A percentile compares a stretch with the other conserved stretches of the same genome.
These are phyloP conservation scores for Backusella morwellensis DNA, from an alignment of 192 early-diverging fungal genomes.

Conservation along the genomic window DNA sequence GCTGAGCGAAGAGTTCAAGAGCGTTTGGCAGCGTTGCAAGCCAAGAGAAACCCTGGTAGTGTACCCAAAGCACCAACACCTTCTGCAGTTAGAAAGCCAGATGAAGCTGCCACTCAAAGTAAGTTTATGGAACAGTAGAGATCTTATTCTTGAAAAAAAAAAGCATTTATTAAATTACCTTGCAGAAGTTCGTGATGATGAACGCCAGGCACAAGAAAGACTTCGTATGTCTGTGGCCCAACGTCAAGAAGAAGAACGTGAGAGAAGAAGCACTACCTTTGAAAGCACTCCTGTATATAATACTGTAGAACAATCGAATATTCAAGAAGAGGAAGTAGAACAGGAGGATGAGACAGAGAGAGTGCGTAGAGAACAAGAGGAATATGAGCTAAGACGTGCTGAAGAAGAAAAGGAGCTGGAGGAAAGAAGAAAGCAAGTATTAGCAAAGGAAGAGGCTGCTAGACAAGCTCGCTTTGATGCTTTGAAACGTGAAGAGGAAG, in stretches of 20 bases:
- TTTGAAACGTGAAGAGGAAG: constrained; percentile 8
- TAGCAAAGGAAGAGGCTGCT: constrained; percentile 16
- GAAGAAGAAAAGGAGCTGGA: constrained; percentile 9
- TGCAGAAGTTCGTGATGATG: constrained; percentile 33
- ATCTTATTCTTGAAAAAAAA: neutral
- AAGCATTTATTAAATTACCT: neutral
- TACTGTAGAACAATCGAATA: constrained; percentile 9
- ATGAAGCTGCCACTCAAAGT: constrained; percentile 26
- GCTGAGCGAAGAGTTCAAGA: constrained; percentile 38
- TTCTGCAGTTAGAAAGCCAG: constrained; percentile 11
- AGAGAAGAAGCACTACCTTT: constrained; percentile 19
- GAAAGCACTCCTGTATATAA: constrained; percentile 9
- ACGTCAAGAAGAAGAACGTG: constrained; percentile 35
- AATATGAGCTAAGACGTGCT: constrained; percentile 12
- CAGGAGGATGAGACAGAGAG: constrained; percentile 2
- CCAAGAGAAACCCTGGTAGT: constrained; percentile 13
- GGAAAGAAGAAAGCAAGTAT: constrained; percentile 12
- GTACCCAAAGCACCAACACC: constrained; percentile 17
- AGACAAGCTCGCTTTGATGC: constrained; percentile 17
- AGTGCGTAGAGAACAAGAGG: neutral
- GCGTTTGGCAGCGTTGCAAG: constrained; percentile 31
- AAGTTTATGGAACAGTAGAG: neutral
- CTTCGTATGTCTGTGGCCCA: constrained; percentile 38
- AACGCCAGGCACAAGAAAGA: constrained; percentile 31
- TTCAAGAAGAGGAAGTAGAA: constrained; percentile 11